These are phyloP conservation scores for Barnettozyma botsteinii DNA, from an alignment of 805 yeast species.

Conservation along the genomic window DNA sequence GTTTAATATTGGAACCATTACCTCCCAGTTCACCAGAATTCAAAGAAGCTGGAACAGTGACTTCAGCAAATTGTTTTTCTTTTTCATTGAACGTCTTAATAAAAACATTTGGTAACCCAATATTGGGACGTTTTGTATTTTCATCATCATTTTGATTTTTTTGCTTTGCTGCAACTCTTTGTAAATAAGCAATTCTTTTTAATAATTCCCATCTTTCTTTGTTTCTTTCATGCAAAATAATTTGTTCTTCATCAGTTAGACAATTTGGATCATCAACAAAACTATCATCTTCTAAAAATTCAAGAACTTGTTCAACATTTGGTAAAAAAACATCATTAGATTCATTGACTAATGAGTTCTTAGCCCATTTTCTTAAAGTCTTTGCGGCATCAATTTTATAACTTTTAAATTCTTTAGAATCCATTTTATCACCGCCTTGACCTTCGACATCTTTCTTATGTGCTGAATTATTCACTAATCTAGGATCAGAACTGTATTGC, in stretches of 20 bases:
- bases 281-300: constrained; percentile 44
- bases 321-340: constrained; percentile 46
- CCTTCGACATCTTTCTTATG: constrained; percentile 78
- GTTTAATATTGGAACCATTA: neutral
- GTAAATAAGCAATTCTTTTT: constrained; percentile 65
- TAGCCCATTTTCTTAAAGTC: constrained; percentile 53
- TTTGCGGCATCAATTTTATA: constrained; percentile 50
- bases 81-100: constrained; percentile 4
- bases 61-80: constrained; percentile 2
- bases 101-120: constrained; percentile 13
- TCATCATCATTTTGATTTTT: constrained; percentile 36
- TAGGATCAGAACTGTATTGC: constrained; percentile 71
- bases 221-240: constrained; percentile 36
- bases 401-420: constrained; percentile 36
- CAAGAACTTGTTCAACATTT: constrained; percentile 47
- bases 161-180: constrained; percentile 54
- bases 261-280: constrained; percentile 25
- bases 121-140: constrained; percentile 28
- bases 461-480: constrained; percentile 60
- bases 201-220: constrained; percentile 64
- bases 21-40: neutral
- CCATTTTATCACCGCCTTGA: constrained; percentile 61
- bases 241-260: constrained; percentile 34
- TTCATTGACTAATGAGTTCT: constrained; percentile 33
- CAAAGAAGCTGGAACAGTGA: too few relatives aligned